Evolutionary conservation across 2,329 filamentous ascomycete species (phyloP).

Genomic region (Lasiodiplodia sp.): DNA sequence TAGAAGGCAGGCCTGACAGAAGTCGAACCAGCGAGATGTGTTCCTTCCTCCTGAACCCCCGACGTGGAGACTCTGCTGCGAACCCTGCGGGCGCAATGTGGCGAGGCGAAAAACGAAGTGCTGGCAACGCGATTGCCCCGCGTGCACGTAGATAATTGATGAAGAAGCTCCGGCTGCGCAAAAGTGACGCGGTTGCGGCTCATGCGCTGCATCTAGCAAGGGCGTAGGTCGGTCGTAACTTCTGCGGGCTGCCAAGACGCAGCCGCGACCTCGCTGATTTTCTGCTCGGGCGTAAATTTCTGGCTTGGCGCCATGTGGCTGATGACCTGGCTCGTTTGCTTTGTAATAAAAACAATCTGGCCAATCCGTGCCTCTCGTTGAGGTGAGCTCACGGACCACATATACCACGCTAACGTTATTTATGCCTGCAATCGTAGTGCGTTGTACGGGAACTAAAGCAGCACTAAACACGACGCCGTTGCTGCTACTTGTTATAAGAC

Average conservation of each 20-base stretch:
- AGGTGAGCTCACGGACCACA: neutral
- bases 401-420: neutral
- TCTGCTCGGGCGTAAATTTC: no score
- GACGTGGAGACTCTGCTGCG: neutral
- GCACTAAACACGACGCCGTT: no score
- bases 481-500: no score
- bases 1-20: conserved; percentile 29
- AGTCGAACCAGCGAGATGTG: conserved; percentile 30
- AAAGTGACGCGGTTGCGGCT: conserved; percentile 17
- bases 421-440: neutral
- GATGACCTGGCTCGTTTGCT: neutral
- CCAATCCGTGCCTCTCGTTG: neutral
- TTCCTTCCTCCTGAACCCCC: conserved; percentile 26
- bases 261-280: no score
- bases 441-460: no score
- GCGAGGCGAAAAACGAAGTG: neutral
- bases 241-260: no score
- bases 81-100: conserved; percentile 2
- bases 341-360: neutral
- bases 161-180: neutral
- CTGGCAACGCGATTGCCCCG: conserved; percentile 8
- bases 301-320: neutral
- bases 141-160: neutral
- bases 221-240: neutral
- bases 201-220: neutral